phyloP scores from a whole-genome alignment of 495 filamentous ascomycete genomes.

The Diplogelasinospora grovesii region DNA sequence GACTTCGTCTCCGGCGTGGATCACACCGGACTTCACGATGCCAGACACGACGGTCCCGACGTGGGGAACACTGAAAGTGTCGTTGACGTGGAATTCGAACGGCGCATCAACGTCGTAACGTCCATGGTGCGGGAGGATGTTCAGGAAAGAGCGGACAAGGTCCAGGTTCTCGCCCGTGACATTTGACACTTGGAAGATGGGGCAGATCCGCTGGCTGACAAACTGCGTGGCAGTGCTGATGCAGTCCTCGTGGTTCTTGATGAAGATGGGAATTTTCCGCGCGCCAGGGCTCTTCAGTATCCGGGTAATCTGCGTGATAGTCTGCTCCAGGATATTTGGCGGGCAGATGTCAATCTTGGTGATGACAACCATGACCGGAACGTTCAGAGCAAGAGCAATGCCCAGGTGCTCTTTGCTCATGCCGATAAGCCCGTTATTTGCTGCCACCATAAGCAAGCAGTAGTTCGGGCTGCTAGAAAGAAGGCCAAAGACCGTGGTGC shows the following conservation, averaged over 20 bases:
- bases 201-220: conserved; percentile 89
- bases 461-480: conserved; percentile 95
- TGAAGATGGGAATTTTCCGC: conserved; percentile 94
- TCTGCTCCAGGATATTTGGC: conserved; percentile 90
- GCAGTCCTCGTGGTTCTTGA: conserved; percentile 84
- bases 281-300: conserved; percentile 93
- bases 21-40: conserved; percentile 79
- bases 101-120: conserved; percentile 82
- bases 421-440: conserved; percentile 93
- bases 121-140: conserved; percentile 91
- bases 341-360: conserved; percentile 99
- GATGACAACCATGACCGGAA: conserved; percentile 95
- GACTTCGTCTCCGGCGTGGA: conserved; percentile 86
- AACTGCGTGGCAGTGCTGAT: conserved; percentile 96
- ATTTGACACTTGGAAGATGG: conserved; percentile 96
- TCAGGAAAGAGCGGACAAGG: conserved; percentile 80
- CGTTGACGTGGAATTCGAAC: conserved; percentile 95
- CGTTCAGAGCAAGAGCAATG: conserved; percentile 90
- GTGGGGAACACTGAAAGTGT: conserved; percentile 98
- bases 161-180: conserved; percentile 84
- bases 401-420: conserved; percentile 98
- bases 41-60: conserved; percentile 95
- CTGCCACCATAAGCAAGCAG: conserved; percentile 96
- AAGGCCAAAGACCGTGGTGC: conserved; percentile 94
- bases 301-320: conserved; percentile 81